Base-by-base conservation (phyloP, 2,329 filamentous ascomycete genomes). In the Ophiostoma sp. region DNA sequence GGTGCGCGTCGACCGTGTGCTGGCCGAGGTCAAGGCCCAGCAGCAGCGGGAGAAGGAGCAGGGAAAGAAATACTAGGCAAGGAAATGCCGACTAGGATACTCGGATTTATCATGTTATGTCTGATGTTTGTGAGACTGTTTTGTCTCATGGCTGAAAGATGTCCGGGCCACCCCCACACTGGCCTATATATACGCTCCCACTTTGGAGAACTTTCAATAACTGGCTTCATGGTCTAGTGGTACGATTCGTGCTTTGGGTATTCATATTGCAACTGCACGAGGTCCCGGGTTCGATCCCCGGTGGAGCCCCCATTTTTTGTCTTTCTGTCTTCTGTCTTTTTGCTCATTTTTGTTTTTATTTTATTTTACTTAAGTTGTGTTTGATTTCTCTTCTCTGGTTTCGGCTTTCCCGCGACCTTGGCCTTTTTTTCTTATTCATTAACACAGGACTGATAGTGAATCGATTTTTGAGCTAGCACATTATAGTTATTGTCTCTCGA, bases 261-360 rank as follows among this genome's bases (percentile, higher is more conserved):
- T 70, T 62, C 49, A 47, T 60, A 44, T 36, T 69, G 52, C 70
- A 71, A 72, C 69, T 71, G 69, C 70, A 71, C 69, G 71, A 72
- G 71, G 71, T 71, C 71, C 71, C 71, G 70, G 70, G 70, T 72
- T 72, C 71, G 71, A 72, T 70, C 71, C 71, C 70, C 71, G 71
- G 70, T 65, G 66, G 70, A 72, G 71, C 71, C 70, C 71, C 49
- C 36, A 40, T 67, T 70, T 71, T 71, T 70, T 64, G 9, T 27
- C 27, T 27, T 27, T 27, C 4, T 4, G 2, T 42, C 8, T 27
- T 14, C 12, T 9, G 16, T 5, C 3, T 27, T 44, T 65, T 38
- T 68, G 36, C 44, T 55, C 11, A 27, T 49, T 27, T 4, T 55
- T 27, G 27, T 27, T 55, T 36, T 64, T 65, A 6, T 49, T 45